These are phyloP conservation scores for Gyrodon lividus DNA, from an alignment of 768 basidiomycete genomes.

Conservation along the genomic window DNA sequence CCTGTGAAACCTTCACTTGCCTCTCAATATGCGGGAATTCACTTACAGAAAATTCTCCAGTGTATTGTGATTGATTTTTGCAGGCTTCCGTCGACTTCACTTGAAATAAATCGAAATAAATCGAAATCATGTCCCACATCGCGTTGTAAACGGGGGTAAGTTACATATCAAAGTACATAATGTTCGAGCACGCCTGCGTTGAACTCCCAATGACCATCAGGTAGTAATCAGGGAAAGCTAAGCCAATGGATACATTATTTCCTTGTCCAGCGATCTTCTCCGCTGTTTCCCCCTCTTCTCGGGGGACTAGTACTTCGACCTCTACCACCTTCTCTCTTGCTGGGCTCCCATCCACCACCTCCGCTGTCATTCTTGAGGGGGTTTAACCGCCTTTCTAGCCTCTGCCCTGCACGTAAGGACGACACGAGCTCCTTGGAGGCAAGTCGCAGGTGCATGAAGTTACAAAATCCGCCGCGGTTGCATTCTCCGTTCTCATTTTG, in stretches of 20 bases:
- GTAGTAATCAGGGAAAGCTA: neutral
- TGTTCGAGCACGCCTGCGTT: neutral
- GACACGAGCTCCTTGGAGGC: constrained; percentile 83
- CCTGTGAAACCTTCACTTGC: neutral
- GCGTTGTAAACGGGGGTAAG: too few relatives aligned
- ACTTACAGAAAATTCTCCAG: too few relatives aligned
- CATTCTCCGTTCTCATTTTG: constrained; percentile 99
- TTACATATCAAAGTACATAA: neutral
- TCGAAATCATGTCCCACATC: too few relatives aligned
- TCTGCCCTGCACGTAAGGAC: constrained; percentile 77
- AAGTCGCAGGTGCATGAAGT: constrained; percentile 95
- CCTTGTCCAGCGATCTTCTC: constrained; percentile 79
- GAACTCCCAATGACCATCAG: neutral
- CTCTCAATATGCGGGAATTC: neutral
- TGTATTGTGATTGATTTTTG: too few relatives aligned
- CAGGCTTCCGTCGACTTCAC: too few relatives aligned
- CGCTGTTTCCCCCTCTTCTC: constrained; percentile 57
- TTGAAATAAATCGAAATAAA: too few relatives aligned
- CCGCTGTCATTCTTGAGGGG: constrained; percentile 62
- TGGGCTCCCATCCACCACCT: constrained; percentile 84
- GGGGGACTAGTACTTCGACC: constrained; percentile 75
- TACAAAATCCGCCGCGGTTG: constrained; percentile 97
- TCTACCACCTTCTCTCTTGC: constrained; percentile 60
- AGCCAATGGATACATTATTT: constrained; percentile 36
- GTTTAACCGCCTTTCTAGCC: constrained; percentile 75